Base-by-base conservation (phyloP, 2,329 filamentous ascomycete species). In the Xylaria multiplex region DNA sequence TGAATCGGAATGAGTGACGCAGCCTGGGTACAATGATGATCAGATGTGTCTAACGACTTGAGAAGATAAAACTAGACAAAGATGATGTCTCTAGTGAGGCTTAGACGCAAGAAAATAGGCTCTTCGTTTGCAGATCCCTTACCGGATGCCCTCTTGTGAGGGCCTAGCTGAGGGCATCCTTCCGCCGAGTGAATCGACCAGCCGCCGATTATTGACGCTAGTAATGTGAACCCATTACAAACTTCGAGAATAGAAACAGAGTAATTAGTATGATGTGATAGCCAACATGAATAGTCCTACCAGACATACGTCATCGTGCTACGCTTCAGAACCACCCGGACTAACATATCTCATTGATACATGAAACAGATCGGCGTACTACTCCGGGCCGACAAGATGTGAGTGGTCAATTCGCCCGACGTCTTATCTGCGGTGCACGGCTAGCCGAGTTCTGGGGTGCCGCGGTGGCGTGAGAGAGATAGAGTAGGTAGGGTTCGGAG, bases 371-470 rank as follows among this genome's bases (percentile, higher is more conserved):
- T 13, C 14, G 13, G 37, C 37, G 11, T 40, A 14, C 13, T 40
- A 13, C 37, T 40, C 37, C 2, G 37, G 9, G 1, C 32, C 9
- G 32, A 7, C 32, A 35, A 35, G 9, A 35, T 35, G 32, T 55
- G 52, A 55, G 52, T 42, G 52, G 52, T 42, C 35, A 55, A 55
- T 54, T 54, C 19, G 19, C 22, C 19, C 35, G 52, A 55, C 52
- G 52, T 35, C 19, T 19, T 19, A 19, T 19, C 19, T 19, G 1
- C 19, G 19, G 19, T 19, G 19, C 52, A 42, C 52, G 16, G n/a
- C n/a, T 16, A 42, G 56, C 56, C 56, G 50, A 60, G 50, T 27
- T 8, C 61, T 22, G 27, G 54, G 61, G 27, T 27, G 9, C 32
- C 14, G 59, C 46, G 27, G 24, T 9, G 43, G 42, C 13, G 50